phyloP scores from a whole-genome alignment of 768 basidiomycete species.

The Hericium alpestre region DNA sequence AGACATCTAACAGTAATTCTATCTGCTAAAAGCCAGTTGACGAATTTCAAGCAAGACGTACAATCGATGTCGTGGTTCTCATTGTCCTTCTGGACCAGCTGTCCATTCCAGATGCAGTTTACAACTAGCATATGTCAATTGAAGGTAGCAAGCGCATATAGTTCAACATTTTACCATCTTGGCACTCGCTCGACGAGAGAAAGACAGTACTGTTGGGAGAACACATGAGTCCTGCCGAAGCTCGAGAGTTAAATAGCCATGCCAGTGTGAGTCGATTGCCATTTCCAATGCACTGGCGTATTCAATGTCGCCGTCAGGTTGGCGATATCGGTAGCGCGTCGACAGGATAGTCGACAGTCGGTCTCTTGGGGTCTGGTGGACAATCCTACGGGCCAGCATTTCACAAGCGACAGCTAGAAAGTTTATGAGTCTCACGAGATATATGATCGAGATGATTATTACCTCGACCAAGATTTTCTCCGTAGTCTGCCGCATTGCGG shows the following conservation, averaged over 20 bases:
- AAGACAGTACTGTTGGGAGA: constrained; percentile 53
- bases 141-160: constrained; percentile 7
- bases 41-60: constrained; percentile 19
- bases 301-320: constrained; percentile 72
- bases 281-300: constrained; percentile 72
- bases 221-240: background rate
- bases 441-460: background rate
- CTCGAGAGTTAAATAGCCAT: constrained; percentile 5
- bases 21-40: background rate
- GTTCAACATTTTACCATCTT: constrained; percentile 41
- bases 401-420: constrained; percentile 70
- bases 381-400: constrained; percentile 68
- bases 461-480: constrained; percentile 78
- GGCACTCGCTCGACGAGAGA: constrained; percentile 76
- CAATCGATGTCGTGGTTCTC: constrained; percentile 72
- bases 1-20: constrained; percentile 41
- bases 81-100: constrained; percentile 69
- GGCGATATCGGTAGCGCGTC: constrained; percentile 59
- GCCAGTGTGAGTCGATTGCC: constrained; percentile 92
- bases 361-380: constrained; percentile 59
- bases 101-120: constrained; percentile 72
- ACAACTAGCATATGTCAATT: constrained; percentile 47
- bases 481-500: constrained; percentile 74
- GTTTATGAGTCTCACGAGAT: background rate
- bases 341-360: constrained; percentile 64